phyloP scores from a whole-genome alignment of 495 filamentous ascomycete species.

The Penicillium psychrofluorescens region DNA sequence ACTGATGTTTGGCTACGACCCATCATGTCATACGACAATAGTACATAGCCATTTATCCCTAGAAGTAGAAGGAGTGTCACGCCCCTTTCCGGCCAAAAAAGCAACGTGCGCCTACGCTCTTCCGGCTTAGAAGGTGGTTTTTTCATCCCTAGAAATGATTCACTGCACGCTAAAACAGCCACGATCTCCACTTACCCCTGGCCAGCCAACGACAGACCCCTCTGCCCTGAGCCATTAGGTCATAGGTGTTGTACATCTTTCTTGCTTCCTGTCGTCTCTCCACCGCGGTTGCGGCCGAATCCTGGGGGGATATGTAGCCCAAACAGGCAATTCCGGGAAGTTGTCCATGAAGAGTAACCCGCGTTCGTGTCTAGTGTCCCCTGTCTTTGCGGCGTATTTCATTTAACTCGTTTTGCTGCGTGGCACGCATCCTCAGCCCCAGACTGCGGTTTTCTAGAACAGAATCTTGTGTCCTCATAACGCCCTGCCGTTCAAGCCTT shows the following conservation, averaged over 20 bases:
- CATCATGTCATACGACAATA: too few relatives aligned
- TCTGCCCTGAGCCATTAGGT: too few relatives aligned
- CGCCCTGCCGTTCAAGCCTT: background rate
- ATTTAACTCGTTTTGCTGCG: background rate
- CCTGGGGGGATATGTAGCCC: slow-evolving; percentile 12
- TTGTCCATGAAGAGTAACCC: background rate
- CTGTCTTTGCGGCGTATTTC: background rate
- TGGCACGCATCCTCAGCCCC: slow-evolving; percentile 2
- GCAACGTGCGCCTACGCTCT: too few relatives aligned
- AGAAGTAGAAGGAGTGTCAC: too few relatives aligned
- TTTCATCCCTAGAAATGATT: background rate
- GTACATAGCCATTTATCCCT: too few relatives aligned
- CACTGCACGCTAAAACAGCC: background rate
- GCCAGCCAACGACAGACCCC: background rate
- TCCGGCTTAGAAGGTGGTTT: too few relatives aligned
- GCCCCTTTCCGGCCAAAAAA: too few relatives aligned
- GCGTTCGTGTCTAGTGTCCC: background rate
- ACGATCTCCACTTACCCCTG: background rate
- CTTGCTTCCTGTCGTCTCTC: background rate
- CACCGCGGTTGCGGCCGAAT: slow-evolving; percentile 11
- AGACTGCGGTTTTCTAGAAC: background rate
- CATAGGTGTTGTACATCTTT: slow-evolving; percentile 1
- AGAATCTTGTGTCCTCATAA: background rate
- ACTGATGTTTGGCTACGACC: too few relatives aligned
- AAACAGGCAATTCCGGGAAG: slow-evolving; percentile 13